Percentiles rank a stretch among this genome's conserved stretches.
Evolutionary conservation across 2,329 filamentous ascomycete species (phyloP).

Genomic region (Didymella pomorum): DNA sequence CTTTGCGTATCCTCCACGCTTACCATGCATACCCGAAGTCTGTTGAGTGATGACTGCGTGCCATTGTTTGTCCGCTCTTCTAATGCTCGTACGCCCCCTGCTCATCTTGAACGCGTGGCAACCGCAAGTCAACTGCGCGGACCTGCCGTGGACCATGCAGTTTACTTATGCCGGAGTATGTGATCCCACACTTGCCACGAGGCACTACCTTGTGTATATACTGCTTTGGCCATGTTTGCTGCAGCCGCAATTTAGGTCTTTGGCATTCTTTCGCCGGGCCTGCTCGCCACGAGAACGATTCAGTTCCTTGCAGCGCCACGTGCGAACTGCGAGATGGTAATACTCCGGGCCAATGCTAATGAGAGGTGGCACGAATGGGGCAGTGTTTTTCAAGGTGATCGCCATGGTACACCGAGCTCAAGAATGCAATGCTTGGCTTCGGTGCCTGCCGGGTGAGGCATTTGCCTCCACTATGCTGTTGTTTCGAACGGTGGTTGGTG

Average conservation of each 20-base stretch:
- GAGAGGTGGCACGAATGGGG: constrained; percentile 4
- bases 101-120: not conserved
- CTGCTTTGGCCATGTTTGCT: not conserved
- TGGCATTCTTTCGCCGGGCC: not conserved
- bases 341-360: constrained; percentile 16
- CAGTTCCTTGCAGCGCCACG: constrained; percentile 10
- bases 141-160: not conserved
- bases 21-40: too few species aligned
- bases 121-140: too few species aligned
- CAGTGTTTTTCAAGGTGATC: not conserved
- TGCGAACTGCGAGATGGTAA: constrained; percentile 2
- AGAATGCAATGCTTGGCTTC: constrained; percentile 4
- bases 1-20: too few species aligned
- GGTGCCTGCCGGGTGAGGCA: constrained; percentile 5
- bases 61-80: not conserved
- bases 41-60: too few species aligned
- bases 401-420: not conserved
- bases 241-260: not conserved
- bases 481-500: constrained; percentile 4
- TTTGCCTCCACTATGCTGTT: constrained; percentile 3
- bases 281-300: not conserved
- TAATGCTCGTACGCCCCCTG: not conserved
- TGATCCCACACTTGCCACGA: not conserved
- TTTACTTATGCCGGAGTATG: not conserved
- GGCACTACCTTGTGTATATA: not conserved